Evolutionary conservation across 768 basidiomycete genomes (phyloP), one percentile per base, ranked within the genome.

Genomic region (Paxillus involutus): DNA sequence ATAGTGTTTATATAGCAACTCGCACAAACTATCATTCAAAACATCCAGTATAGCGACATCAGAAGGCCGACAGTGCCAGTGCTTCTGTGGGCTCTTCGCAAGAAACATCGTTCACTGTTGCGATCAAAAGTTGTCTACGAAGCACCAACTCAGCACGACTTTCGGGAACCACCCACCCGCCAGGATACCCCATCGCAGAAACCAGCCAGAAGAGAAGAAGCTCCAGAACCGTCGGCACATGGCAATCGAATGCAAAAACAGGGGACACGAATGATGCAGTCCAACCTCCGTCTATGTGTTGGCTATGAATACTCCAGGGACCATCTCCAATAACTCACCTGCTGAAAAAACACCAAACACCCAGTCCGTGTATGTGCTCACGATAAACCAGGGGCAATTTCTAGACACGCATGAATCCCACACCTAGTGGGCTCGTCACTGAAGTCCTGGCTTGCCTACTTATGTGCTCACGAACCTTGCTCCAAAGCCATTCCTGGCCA

Each of bases 401-500:
- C 60, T 68, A n/a, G 62, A 63, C 17, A 67, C 49, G 46, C 77
- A 79, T 12, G 65, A 51, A 49, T 79, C 77, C 71, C 72, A 78
- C 21, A 78, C 37, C 74, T 77, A 42, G 19, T 36, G 6, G 8
- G 35, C 9, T 47, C 6, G 44, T 67, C 36, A 69, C 54, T 29
- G 13, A 26, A 19, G 9, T 29, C 26, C 13, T 17, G 14, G 36
- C 29, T 19, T 14, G 37, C 32, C 14, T 5, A 40, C 37, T 21
- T 46, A 44, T 7, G 26, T 41, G 13, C n/a, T 19, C 4, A 52
- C 56, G 16, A 55, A 70, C 69, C 76, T 85, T 85, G 33, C 75
- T 80, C 84, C 84, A 86, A 42, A 85, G 56, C 55, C 80, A 75
- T 57, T 84, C 73, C 47, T 76, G 56, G 69, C 55, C 78, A 71